phyloP scores from a whole-genome alignment of 225 moss, liverwort and hornwort genomes.

The Pseudisothecium myosuroides region DNA sequence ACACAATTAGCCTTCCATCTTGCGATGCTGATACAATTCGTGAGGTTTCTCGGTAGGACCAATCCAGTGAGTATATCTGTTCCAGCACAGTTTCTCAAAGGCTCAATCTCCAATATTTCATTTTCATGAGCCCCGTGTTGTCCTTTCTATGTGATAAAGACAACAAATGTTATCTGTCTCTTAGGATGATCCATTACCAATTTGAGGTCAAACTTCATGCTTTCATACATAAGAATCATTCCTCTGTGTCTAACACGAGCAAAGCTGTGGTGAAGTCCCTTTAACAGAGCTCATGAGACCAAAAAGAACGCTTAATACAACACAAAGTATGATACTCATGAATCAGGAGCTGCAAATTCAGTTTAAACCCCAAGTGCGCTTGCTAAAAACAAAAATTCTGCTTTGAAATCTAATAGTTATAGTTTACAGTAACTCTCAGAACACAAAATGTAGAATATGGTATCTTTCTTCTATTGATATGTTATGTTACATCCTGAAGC shows the following conservation, averaged over 20 bases:
- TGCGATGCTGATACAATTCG: slow-evolving; percentile 89
- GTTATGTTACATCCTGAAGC: background rate
- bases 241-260: background rate
- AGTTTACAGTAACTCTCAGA: background rate
- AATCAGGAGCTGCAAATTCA: background rate
- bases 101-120: background rate
- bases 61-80: slow-evolving; percentile 95
- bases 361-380: background rate
- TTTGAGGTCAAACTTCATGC: background rate
- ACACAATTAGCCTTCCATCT: slow-evolving; percentile 93
- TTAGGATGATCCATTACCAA: background rate
- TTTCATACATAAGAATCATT: background rate
- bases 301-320: background rate
- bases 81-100: background rate
- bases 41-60: slow-evolving; percentile 81
- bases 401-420: background rate
- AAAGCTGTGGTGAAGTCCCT: background rate
- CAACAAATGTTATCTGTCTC: background rate
- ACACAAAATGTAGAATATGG: background rate
- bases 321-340: background rate
- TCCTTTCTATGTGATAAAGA: background rate
- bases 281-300: background rate
- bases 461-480: background rate
- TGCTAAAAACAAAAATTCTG: background rate
- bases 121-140: background rate